These are phyloP conservation scores for Rhynchospora tenuis DNA, from an alignment of 176 grass and related monocot genomes.

Conservation along the genomic window DNA sequence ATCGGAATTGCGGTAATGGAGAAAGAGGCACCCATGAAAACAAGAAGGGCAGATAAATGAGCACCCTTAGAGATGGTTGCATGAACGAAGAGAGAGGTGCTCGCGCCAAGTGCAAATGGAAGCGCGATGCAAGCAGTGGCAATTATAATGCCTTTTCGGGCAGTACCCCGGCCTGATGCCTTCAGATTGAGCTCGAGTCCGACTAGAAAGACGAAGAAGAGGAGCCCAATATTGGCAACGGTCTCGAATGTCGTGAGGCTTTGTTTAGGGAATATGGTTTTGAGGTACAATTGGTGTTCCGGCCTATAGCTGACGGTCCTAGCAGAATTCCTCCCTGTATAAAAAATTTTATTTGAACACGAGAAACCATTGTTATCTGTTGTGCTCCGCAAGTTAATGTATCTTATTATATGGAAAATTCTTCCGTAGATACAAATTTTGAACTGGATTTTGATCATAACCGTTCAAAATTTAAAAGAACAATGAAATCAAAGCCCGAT, in stretches of 20 bases:
- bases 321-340: neutral
- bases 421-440: too few species aligned
- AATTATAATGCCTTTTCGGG: slow-evolving; percentile 45
- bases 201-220: slow-evolving; percentile 17
- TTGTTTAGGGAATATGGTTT: slow-evolving; percentile 6
- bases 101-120: slow-evolving; percentile 46
- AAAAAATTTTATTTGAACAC: neutral
- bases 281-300: neutral
- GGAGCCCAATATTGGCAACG: slow-evolving; percentile 2
- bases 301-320: neutral
- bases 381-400: neutral
- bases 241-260: slow-evolving; percentile 4
- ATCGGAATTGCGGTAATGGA: slow-evolving; percentile 68
- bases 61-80: slow-evolving; percentile 41
- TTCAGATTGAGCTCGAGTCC: slow-evolving; percentile 1
- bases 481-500: too few species aligned
- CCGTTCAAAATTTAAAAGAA: too few species aligned
- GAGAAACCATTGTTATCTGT: neutral
- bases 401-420: neutral
- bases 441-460: neutral
- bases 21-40: slow-evolving; percentile 70
- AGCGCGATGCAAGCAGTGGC: slow-evolving; percentile 40
- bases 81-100: slow-evolving; percentile 41
- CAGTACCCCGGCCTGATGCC: slow-evolving; percentile 4
- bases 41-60: slow-evolving; percentile 22